Conservation (phyloP, 345 rosid genomes). For the Eucalyptus sp. region DNA sequence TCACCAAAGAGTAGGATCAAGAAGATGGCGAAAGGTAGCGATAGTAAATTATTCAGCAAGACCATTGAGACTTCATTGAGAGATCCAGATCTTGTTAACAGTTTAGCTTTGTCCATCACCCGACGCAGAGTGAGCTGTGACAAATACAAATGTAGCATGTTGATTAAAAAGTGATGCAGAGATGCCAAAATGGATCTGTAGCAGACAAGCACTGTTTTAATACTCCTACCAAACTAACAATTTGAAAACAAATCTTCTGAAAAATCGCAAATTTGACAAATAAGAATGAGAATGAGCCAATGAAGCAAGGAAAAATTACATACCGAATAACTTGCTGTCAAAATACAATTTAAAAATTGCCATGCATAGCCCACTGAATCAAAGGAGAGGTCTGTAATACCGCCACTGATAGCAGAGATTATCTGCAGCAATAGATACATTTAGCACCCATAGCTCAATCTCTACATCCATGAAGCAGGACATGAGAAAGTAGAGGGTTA, state of each 20-base stretch:
- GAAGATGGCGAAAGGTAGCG: conserved; percentile 65
- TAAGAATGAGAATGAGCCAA: neutral
- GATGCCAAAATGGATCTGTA: neutral
- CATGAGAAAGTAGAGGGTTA: neutral
- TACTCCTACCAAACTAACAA: neutral
- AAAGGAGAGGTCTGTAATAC: conserved; percentile 83
- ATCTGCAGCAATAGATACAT: conserved; percentile 33
- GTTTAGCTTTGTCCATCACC: conserved; percentile 92
- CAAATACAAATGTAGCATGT: neutral
- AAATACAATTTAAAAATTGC: conserved; percentile 69
- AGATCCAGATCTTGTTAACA: conserved; percentile 53
- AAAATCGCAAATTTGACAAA: neutral
- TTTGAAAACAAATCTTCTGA: neutral
- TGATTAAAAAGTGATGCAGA: neutral
- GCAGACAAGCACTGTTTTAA: neutral
- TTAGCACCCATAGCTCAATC: neutral
- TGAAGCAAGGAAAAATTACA: neutral
- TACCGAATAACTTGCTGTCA: conserved; percentile 95
- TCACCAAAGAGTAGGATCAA: conserved; percentile 55
- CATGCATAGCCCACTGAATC: conserved; percentile 65
- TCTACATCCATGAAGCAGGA: neutral
- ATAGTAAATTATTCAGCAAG: conserved; percentile 74
- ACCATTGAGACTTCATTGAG: conserved; percentile 91
- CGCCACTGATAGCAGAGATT: conserved; percentile 74
- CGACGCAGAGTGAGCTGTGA: conserved; percentile 65